A percentile compares a stretch with the other conserved stretches of the same genome.
Evolutionary conservation across 2,329 filamentous ascomycete genomes (phyloP).

Genomic region (Immersiporthe knoxdaviesiana): DNA sequence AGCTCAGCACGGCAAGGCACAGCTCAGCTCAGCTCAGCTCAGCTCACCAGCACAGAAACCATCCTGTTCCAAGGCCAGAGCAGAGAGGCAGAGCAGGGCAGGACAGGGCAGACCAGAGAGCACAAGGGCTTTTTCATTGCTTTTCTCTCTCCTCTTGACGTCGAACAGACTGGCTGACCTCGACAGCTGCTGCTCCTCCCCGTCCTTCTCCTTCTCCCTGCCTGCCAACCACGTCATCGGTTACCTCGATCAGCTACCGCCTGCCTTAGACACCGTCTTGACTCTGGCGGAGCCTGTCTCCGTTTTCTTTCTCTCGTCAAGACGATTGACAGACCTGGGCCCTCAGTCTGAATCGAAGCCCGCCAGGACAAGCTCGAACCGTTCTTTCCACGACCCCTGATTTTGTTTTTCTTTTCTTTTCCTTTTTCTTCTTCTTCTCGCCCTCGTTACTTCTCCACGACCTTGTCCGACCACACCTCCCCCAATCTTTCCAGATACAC

Average conservation of each 20-base stretch:
- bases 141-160: no score
- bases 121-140: no score
- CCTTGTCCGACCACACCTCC: neutral
- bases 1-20: slow-evolving; percentile 1
- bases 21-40: neutral
- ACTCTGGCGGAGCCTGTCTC: slow-evolving; percentile 1
- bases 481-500: neutral
- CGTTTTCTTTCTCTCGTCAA: neutral
- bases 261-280: slow-evolving; percentile 1
- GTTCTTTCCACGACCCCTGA: slow-evolving; percentile 20
- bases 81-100: neutral
- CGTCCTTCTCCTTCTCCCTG: neutral
- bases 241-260: neutral
- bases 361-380: slow-evolving; percentile 29
- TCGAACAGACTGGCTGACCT: slow-evolving; percentile 1
- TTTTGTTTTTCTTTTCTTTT: neutral
- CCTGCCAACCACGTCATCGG: slow-evolving; percentile 7
- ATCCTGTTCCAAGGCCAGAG: neutral
- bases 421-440: neutral
- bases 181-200: slow-evolving; percentile 6
- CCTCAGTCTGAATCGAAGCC: neutral
- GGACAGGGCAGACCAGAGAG: neutral
- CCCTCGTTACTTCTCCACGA: neutral
- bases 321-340: slow-evolving; percentile 6
- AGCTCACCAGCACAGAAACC: neutral